Evolutionary conservation across 345 rosid genomes (phyloP), one percentile per base, ranked within the genome.

Genomic region (Citrus mangshanensis): DNA sequence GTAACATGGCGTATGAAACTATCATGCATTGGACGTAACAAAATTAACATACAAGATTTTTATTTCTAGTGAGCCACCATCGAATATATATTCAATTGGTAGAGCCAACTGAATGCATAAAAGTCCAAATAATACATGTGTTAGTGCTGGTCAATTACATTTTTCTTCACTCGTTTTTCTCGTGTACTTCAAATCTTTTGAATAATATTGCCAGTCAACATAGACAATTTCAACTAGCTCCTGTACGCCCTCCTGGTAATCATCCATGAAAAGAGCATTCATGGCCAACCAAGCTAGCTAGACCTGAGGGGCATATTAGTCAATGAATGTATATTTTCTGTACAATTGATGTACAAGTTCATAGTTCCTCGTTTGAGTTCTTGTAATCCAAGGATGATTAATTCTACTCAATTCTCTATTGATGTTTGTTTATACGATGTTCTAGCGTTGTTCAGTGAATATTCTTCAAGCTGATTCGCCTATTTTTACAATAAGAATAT

Each of bases 161-260:
- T 18, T 65, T 65, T 7, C 24, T 66, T 66, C 70, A 66, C 70
- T 19, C 70, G 70, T 66, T 66, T 66, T 66, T 66, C 24, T 35
- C 10, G 68, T 18, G 3, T 18, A 62, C 35, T 12, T 62, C 58
- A 54, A 28, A 62, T 62, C 34, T 3, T 62, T 54, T 16, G 6
- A 54, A 54, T 18, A 30, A 6, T 6, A 30, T 63, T 30, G n/a
- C 68, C 9, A 21, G 38, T 65, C 42, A 34, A 7, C 24, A 6
- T 3, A 32, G 42, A 18, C 69, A 65, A 32, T 65, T 65, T 19
- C 69, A 38, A 8, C 42, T 8, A 38, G 42, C 10, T 38, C 42
- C 42, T 8, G 10, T 38, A 38, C 10, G 7, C 37, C 37, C 1
- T 35, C 37, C 7, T 5, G 1, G 37, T 5, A 35, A 35, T 35